phyloP scores from a whole-genome alignment of 2,329 filamentous ascomycete genomes.

The Dothideomycetes sp. region DNA sequence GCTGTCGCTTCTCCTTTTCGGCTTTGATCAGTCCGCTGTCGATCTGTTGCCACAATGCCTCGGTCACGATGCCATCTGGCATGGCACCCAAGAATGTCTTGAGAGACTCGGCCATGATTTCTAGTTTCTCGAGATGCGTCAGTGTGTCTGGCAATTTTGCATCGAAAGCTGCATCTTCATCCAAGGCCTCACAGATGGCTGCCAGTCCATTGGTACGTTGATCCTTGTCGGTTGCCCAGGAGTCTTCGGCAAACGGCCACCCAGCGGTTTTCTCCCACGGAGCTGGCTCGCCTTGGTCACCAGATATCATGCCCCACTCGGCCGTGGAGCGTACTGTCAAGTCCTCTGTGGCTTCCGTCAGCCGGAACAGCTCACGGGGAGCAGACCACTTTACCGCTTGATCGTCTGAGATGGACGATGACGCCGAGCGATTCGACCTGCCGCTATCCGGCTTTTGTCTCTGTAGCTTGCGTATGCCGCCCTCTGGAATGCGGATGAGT shows the following conservation, averaged over 20 bases:
- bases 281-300: slow-evolving; percentile 26
- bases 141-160: slow-evolving; percentile 55
- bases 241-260: slow-evolving; percentile 52
- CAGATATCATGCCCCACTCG: slow-evolving; percentile 53
- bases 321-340: slow-evolving; percentile 49
- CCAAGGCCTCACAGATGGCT: slow-evolving; percentile 55
- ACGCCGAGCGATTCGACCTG: slow-evolving; percentile 14
- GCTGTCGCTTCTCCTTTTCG: slow-evolving; percentile 37
- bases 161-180: slow-evolving; percentile 56
- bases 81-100: slow-evolving; percentile 66
- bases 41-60: slow-evolving; percentile 59
- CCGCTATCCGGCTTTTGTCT: slow-evolving; percentile 38
- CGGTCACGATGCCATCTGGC: slow-evolving; percentile 68
- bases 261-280: slow-evolving; percentile 47
- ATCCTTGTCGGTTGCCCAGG: slow-evolving; percentile 36
- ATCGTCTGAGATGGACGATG: slow-evolving; percentile 4
- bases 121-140: slow-evolving; percentile 58
- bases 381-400: slow-evolving; percentile 62
- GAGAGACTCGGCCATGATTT: slow-evolving; percentile 63
- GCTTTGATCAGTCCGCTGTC: slow-evolving; percentile 47
- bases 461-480: slow-evolving; percentile 63
- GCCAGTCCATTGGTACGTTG: slow-evolving; percentile 37
- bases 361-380: slow-evolving; percentile 77
- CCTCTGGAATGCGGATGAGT: slow-evolving; percentile 73
- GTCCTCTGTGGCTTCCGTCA: slow-evolving; percentile 70